A percentile compares a stretch with the other conserved stretches of the same genome.
phyloP scores from a whole-genome alignment of 257 asterid species.

The Solanum chmielewskii region DNA sequence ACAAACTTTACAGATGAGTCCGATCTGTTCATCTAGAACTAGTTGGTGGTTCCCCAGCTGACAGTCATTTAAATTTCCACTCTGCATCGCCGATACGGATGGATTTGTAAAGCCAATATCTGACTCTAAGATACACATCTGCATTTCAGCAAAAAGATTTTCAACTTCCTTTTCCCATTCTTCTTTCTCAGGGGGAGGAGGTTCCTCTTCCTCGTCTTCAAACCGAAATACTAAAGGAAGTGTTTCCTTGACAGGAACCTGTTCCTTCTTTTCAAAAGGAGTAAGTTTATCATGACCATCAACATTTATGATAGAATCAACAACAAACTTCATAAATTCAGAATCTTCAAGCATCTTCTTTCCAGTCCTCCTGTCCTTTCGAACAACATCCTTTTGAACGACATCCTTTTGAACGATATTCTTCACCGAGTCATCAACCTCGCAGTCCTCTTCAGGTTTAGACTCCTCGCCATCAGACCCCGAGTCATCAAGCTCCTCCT shows the following conservation, averaged over 20 bases:
- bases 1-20: constrained; percentile 45
- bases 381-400: not conserved
- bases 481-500: not conserved
- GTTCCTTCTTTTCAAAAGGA: constrained; percentile 4
- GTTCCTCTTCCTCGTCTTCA: constrained; percentile 26
- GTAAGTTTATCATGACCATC: constrained; percentile 1
- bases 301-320: constrained; percentile 15
- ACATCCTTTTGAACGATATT: not conserved
- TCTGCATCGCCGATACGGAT: not conserved
- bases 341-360: not conserved
- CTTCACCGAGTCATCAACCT: not conserved
- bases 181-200: constrained; percentile 20
- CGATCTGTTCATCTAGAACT: constrained; percentile 53
- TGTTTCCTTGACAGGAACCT: not conserved
- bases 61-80: constrained; percentile 12
- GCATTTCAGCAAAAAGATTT: constrained; percentile 31
- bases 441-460: not conserved
- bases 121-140: constrained; percentile 22
- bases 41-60: constrained; percentile 29
- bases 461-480: not conserved
- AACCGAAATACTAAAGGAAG: constrained; percentile 51
- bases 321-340: constrained; percentile 12
- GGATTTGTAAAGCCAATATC: constrained; percentile 7
- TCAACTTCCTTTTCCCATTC: constrained; percentile 40
- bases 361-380: not conserved